Evolutionary conservation across 352 stramenopile genomes (phyloP), one percentile per base, ranked within the genome.

Genomic region (Globisporangium barbulae): DNA sequence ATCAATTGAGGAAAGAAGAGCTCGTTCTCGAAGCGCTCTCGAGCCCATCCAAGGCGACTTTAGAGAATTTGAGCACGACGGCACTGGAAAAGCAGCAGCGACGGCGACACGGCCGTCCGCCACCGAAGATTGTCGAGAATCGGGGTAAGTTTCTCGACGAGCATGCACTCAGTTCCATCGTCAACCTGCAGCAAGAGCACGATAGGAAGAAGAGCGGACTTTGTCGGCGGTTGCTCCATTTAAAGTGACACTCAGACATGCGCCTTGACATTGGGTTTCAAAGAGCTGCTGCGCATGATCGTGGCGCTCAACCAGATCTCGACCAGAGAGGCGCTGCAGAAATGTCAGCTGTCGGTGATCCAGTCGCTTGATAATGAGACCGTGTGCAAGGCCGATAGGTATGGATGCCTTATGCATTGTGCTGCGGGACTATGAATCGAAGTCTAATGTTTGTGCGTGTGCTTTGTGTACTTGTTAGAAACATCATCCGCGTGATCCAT

Each of bases 401-500:
- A 45, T 21, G 68, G 75, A 3, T 5, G 35, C 30, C 5, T 45
- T 25, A 22, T 42, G 8, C 1, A 10, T 41, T 49, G 10, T 35
- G 28, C 9, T 65, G 21, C 12, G 21, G 25, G 35, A 37, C 12
- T 56, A 17, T 65, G n/a, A 35, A 41, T 49, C 28, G n/a, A 2
- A 28, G 6, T 30, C 19, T 42, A 42, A 42, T n/a, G 49, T 30
- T 9, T 52, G 8, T 59, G 33, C 53, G 31, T 68, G 15, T 41
- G 17, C 33, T 45, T 35, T n/a, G 35, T 37, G 25, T 56, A 5
- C 5, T 70, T 5, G 25, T 56, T 59, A 94, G 83, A 41, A 94
- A 84, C 61, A 92, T 96, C 22, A 94, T 96, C 65, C 81, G 88
- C 5, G 76, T 96, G 10, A 91, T 96, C 17, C 88, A 96, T 45